Evolutionary conservation across 768 basidiomycete genomes (phyloP).

Genomic region (Pseudohyphozyma bogoriensis): DNA sequence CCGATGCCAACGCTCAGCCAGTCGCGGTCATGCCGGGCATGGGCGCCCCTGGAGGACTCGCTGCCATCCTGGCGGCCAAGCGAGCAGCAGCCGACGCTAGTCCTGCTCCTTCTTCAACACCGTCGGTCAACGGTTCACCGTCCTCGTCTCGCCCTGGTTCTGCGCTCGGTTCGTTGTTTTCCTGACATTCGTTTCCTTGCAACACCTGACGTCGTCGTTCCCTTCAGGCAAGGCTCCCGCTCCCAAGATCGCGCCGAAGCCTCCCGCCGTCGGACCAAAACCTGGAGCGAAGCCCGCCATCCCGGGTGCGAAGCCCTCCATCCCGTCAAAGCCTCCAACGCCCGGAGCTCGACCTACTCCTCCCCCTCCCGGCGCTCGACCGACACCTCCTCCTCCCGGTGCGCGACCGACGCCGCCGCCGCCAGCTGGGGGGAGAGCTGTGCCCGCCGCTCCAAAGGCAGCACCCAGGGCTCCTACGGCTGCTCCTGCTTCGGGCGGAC

Average conservation of each 20-base stretch:
- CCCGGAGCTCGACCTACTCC: conserved; percentile 10
- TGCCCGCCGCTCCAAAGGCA: too few species aligned
- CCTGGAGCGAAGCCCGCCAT: conserved; percentile 49
- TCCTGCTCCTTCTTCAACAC: conserved; percentile 70
- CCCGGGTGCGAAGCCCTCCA: conserved; percentile 49
- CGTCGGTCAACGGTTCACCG: conserved; percentile 40
- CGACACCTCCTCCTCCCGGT: too few species aligned
- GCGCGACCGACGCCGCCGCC: too few species aligned
- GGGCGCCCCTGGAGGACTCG: conserved; percentile 34
- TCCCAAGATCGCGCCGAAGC: conserved; percentile 54
- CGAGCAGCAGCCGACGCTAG: conserved; percentile 43
- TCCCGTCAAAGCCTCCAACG: conserved; percentile 40
- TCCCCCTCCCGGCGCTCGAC: conserved; percentile 14
- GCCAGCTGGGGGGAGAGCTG: too few species aligned
- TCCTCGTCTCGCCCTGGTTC: conserved; percentile 33
- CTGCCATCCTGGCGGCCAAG: conserved; percentile 28
- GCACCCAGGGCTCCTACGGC: too few species aligned
- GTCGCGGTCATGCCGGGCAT: conserved; percentile 74
- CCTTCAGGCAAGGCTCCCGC: conserved; percentile 44
- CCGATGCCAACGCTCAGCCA: conserved; percentile 61
- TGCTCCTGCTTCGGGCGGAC: too few species aligned
- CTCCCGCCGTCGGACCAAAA: conserved; percentile 41
- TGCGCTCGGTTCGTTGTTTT: neutral
- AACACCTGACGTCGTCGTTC: conserved; percentile 38
- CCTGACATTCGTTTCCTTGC: conserved; percentile 41